Conservation (phyloP, 2,329 filamentous ascomycete species). For the Pestalotiopsis sp. region DNA sequence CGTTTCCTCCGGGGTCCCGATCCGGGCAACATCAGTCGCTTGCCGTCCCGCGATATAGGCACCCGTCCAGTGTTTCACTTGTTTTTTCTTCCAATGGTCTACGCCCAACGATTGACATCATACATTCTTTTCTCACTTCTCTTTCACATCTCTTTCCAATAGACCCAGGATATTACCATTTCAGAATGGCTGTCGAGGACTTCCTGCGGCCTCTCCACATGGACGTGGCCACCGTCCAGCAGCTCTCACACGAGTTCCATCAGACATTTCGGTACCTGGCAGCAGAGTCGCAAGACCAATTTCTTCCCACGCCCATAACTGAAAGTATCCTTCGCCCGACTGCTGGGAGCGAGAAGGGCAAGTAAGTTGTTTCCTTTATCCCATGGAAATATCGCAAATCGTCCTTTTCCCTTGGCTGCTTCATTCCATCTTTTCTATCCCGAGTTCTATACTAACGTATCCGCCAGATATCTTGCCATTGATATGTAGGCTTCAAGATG, state of each 20-base stretch:
- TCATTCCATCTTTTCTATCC: neutral
- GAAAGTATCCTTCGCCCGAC: constrained; percentile 58
- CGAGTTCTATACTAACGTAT: constrained; percentile 19
- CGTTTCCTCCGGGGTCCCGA: neutral
- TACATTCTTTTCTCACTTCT: neutral
- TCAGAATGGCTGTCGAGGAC: constrained; percentile 33
- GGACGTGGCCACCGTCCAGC: constrained; percentile 46
- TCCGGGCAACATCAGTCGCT: neutral
- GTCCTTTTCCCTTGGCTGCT: neutral
- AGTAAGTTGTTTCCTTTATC: constrained; percentile 42
- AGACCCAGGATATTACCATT: neutral
- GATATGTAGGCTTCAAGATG: constrained; percentile 58
- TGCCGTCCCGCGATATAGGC: neutral
- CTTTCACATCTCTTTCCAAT: neutral
- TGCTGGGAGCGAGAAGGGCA: constrained; percentile 42
- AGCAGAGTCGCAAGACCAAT: constrained; percentile 56
- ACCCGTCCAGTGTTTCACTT: neutral
- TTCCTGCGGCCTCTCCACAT: constrained; percentile 57
- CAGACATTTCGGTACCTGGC: constrained; percentile 52
- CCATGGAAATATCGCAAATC: neutral
- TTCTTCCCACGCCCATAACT: constrained; percentile 63
- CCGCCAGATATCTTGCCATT: constrained; percentile 59
- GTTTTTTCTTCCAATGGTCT: neutral
- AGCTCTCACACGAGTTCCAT: constrained; percentile 50
- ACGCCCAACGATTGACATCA: neutral